Percentiles rank a stretch among this genome's conserved stretches.
phyloP scores from a whole-genome alignment of 164 flowering plant genomes.

The Annona squamosa region DNA sequence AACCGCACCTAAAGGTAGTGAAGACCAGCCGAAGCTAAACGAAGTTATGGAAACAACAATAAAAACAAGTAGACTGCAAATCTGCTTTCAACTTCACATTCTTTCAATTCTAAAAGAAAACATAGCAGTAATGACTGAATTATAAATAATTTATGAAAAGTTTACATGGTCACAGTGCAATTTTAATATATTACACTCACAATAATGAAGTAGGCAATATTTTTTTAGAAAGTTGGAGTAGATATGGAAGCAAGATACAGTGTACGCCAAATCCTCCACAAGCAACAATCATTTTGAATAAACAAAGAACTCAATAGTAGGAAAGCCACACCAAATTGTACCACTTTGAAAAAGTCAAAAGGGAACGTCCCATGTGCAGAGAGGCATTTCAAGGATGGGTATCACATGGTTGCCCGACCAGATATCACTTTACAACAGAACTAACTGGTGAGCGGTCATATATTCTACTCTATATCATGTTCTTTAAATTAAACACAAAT shows the following conservation, averaged over 20 bases:
- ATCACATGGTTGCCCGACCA: not conserved
- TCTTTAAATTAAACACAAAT: not conserved
- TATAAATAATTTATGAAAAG: not conserved
- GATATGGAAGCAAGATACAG: not conserved
- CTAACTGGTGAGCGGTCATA: not conserved
- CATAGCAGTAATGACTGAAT: not conserved
- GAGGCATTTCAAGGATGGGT: not conserved
- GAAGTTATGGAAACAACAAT: too few species aligned
- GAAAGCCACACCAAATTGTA: not conserved
- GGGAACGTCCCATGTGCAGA: not conserved
- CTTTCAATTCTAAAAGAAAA: not conserved
- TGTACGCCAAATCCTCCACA: not conserved
- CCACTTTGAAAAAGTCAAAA: not conserved
- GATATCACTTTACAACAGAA: not conserved
- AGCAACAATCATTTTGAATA: not conserved
- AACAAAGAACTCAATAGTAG: not conserved
- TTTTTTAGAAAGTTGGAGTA: not conserved
- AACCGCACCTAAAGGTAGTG: too few species aligned
- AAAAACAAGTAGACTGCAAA: too few species aligned
- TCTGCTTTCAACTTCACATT: not conserved
- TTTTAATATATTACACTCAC: not conserved
- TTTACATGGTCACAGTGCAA: not conserved
- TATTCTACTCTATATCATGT: not conserved
- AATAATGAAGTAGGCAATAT: too few species aligned
- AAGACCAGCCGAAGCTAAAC: too few species aligned